phyloP scores from a whole-genome alignment of 2,329 filamentous ascomycete species.

The Paracorniculantispora psalliotae region DNA sequence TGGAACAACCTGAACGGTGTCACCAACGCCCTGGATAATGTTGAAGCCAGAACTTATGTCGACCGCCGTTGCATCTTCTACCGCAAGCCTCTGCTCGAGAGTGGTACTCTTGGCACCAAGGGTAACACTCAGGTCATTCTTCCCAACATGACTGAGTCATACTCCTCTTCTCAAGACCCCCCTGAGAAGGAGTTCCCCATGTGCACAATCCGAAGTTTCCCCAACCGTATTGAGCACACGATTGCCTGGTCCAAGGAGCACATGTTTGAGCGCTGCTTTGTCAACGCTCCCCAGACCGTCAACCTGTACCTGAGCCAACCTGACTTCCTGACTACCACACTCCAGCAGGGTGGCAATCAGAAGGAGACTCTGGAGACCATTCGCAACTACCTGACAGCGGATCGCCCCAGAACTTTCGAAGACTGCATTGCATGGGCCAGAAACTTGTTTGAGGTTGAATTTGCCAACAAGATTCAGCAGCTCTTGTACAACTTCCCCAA shows the following conservation, averaged over 20 bases:
- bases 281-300: constrained; percentile 87
- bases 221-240: constrained; percentile 96
- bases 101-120: constrained; percentile 96
- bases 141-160: constrained; percentile 88
- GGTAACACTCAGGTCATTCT: constrained; percentile 96
- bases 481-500: constrained; percentile 96
- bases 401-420: constrained; percentile 87
- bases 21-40: constrained; percentile 95
- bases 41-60: constrained; percentile 94
- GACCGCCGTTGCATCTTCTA: constrained; percentile 97
- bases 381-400: constrained; percentile 82
- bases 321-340: constrained; percentile 78
- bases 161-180: constrained; percentile 90
- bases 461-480: constrained; percentile 94
- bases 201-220: constrained; percentile 96
- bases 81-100: constrained; percentile 93
- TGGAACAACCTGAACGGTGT: constrained; percentile 85
- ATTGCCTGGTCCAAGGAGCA: constrained; percentile 94
- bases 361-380: constrained; percentile 90
- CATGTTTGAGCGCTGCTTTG: constrained; percentile 89
- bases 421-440: constrained; percentile 97
- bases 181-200: constrained; percentile 99
- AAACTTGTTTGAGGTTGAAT: constrained; percentile 90
- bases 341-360: constrained; percentile 93
- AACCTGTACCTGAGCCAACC: constrained; percentile 91